Base-by-base conservation (phyloP, 225 moss, liverwort and hornwort species). In the Sphagnum contortum region DNA sequence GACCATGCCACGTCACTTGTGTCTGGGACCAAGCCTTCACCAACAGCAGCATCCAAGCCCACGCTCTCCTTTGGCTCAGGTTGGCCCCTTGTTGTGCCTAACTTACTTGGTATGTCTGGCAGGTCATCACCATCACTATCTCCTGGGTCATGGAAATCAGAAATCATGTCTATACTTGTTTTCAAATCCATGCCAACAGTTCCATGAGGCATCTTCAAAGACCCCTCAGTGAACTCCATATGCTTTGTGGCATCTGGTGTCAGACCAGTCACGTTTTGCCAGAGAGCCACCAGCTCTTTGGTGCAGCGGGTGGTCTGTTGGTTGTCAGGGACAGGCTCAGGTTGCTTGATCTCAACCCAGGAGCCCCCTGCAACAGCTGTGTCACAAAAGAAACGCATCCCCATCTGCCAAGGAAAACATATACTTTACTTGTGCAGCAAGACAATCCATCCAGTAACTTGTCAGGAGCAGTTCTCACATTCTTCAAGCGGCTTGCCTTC, bases 361-460 rank as follows among this genome's bases (percentile, higher is more conserved):
- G 81, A 75, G 58, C 84, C 84, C 64, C 84, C 84, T 61, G 84
- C 84, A 66, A 84, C 69, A 48, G 81, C 77, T 75, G 84, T 84
- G 75, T 84, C 84, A 73, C 84, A 84, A 75, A 81, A 84, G 71
- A 84, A 84, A 45, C 84, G 84, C 84, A 81, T 84, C 65, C 84
- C 84, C 80, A 84, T 69, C 84, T 84, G 84, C 71, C 75, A 70
- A 66, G 68, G 48, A 67, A 80, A 68, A 70, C 61, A 69, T 73
- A 29, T 29, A 29, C 29, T 29, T 29, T 29, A 29, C 29, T 29
- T 29, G 29, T 29, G 29, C 29, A 29, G 29, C 29, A 29, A 29
- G 29, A 29, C 29, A 29, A 29, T 29, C 29, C 29, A 29, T 29
- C 29, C 29, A 29, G 29, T 29, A 29, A 29, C 29, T 29, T 29